These are phyloP conservation scores for Saprolegnia diclina DNA, from an alignment of 352 stramenopile genomes.

Conservation along the genomic window DNA sequence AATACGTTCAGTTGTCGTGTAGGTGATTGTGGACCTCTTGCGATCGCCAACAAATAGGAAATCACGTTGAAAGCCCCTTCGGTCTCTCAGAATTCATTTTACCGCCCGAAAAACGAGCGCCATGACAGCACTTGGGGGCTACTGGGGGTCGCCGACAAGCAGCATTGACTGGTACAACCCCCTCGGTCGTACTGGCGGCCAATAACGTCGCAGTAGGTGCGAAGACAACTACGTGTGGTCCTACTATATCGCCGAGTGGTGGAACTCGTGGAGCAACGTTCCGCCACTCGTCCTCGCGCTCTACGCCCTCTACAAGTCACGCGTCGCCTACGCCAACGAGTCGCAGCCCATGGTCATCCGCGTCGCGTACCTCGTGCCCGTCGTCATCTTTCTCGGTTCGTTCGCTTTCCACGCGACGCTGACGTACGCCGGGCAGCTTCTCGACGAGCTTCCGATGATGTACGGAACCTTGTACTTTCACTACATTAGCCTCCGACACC, in stretches of 20 bases:
- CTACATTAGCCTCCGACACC: conserved; percentile 22
- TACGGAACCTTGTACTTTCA: conserved; percentile 27
- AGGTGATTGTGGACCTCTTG: no score
- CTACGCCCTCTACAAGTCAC: conserved; percentile 25
- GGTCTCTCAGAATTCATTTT: no score
- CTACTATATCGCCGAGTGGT: conserved; percentile 27
- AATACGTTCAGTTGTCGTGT: no score
- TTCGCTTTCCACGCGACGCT: conserved; percentile 23
- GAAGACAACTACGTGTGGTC: conserved; percentile 29
- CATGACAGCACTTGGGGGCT: no score
- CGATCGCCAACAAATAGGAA: no score
- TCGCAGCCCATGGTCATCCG: conserved; percentile 15
- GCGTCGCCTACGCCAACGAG: not conserved
- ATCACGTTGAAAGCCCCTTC: no score
- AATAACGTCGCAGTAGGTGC: conserved; percentile 14
- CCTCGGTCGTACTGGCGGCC: not conserved
- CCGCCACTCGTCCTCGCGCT: conserved; percentile 14
- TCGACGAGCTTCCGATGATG: conserved; percentile 24
- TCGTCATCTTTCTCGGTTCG: conserved; percentile 22
- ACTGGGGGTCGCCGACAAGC: conserved; percentile 23
- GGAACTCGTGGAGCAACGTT: conserved; percentile 28
- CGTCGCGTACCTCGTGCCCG: conserved; percentile 18
- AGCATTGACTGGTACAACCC: conserved; percentile 24
- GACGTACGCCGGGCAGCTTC: conserved; percentile 16
- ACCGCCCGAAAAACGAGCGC: no score